These are phyloP conservation scores for Rhizoclosmatium globosum DNA, from an alignment of 192 early-diverging fungal genomes.

Conservation along the genomic window DNA sequence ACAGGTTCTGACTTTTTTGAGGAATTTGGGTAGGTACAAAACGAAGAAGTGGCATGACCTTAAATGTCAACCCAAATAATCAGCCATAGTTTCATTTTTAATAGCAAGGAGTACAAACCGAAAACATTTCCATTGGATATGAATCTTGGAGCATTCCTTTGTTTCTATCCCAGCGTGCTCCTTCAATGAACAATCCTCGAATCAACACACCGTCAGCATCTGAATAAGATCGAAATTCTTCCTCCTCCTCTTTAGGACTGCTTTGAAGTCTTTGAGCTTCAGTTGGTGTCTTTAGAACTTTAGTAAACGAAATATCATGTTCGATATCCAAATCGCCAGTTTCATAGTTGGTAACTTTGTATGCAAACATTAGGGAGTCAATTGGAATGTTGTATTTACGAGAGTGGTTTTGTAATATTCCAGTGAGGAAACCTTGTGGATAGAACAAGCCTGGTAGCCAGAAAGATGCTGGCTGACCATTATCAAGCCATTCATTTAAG, in stretches of 20 bases:
- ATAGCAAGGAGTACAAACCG: no score
- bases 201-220: conserved; percentile 64
- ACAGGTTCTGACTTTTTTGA: conserved; percentile 43
- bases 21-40: conserved; percentile 61
- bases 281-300: not conserved
- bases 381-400: conserved; percentile 71
- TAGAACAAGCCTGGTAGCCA: conserved; percentile 74
- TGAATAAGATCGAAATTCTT: conserved; percentile 27
- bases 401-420: conserved; percentile 70
- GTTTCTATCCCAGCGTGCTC: conserved; percentile 65
- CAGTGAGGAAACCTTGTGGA: conserved; percentile 74
- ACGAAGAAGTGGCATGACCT: conserved; percentile 66
- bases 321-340: conserved; percentile 46
- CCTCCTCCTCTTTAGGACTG: conserved; percentile 51
- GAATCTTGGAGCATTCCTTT: conserved; percentile 63
- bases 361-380: conserved; percentile 62
- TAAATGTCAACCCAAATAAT: no score
- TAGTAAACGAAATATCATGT: conserved; percentile 21
- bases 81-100: no score
- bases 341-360: conserved; percentile 56
- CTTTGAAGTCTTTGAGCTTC: conserved; percentile 14
- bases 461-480: conserved; percentile 64
- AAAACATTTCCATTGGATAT: conserved; percentile 74
- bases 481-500: conserved; percentile 55
- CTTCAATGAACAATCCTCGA: conserved; percentile 65